Conservation (phyloP, 164 flowering plant genomes). For the Sextonia rubra region DNA sequence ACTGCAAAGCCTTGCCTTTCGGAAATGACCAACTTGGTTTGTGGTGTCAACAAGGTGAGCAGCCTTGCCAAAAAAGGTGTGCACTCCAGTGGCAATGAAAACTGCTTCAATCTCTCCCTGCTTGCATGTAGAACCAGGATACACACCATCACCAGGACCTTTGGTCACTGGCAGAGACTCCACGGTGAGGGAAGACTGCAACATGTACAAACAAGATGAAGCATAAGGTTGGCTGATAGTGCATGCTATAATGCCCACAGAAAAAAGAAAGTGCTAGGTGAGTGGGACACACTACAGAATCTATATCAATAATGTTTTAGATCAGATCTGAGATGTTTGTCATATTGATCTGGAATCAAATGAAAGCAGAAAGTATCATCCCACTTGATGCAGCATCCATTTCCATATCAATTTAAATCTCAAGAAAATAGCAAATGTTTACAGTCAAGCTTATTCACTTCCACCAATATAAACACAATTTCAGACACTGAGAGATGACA, state of each 20-base stretch:
- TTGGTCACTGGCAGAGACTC: conserved; percentile 40
- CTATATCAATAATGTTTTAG: background rate
- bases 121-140: conserved; percentile 39
- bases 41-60: conserved; percentile 40
- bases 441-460: background rate
- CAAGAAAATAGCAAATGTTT: background rate
- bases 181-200: conserved; percentile 39
- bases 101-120: conserved; percentile 43
- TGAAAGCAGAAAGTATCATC: background rate
- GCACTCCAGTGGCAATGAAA: conserved; percentile 44
- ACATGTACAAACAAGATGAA: background rate
- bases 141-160: conserved; percentile 40
- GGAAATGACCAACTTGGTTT: conserved; percentile 42
- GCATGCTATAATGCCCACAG: no score
- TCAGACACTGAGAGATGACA: no score
- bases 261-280: background rate
- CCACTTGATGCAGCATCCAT: background rate
- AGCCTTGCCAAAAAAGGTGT: conserved; percentile 43
- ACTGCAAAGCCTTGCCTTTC: conserved; percentile 18
- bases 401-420: background rate
- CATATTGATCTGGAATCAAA: background rate
- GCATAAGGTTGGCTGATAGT: background rate
- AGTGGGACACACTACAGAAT: background rate
- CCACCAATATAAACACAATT: no score
- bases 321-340: background rate